Percentiles rank a stretch among this genome's conserved stretches.
Conservation (phyloP, 129 eudicot species). For the Smallanthus sonchifolius region DNA sequence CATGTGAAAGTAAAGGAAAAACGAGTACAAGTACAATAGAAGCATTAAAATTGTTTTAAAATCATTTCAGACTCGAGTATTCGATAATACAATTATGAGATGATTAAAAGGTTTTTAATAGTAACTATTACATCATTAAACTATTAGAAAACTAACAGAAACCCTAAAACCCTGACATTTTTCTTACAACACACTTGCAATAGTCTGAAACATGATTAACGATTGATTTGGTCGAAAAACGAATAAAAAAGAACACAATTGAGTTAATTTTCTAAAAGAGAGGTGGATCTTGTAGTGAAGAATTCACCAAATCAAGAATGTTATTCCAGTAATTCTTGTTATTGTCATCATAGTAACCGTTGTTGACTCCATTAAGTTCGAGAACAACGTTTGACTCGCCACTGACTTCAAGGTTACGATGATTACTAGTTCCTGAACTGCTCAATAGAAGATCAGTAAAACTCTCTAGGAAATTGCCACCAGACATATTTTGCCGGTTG, state of each 20-base stretch:
- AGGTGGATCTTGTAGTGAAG: constrained; percentile 71
- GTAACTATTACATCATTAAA: constrained; percentile 18
- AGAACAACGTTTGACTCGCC: constrained; percentile 34
- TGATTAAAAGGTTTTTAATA: not conserved
- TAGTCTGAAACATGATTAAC: constrained; percentile 2
- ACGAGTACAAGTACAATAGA: constrained; percentile 26
- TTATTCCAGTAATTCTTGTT: constrained; percentile 81
- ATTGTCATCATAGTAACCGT: constrained; percentile 44
- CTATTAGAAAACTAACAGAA: constrained; percentile 17
- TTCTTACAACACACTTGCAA: constrained; percentile 30
- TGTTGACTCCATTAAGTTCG: constrained; percentile 13
- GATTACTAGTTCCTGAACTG: constrained; percentile 29
- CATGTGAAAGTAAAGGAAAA: constrained; percentile 34
- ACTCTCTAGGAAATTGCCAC: constrained; percentile 57
- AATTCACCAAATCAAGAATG: constrained; percentile 48
- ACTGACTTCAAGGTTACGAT: constrained; percentile 27
- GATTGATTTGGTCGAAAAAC: constrained; percentile 20
- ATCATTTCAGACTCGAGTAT: not conserved
- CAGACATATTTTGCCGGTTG: constrained; percentile 22
- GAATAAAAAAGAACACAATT: not conserved
- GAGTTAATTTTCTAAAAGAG: constrained; percentile 16
- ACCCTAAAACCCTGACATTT: constrained; percentile 9
- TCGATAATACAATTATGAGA: not conserved
- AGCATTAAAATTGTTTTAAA: constrained; percentile 10
- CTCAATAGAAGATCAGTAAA: constrained; percentile 79